Base-by-base conservation (phyloP, 306 rosid genomes). In the Vicia sativa region DNA sequence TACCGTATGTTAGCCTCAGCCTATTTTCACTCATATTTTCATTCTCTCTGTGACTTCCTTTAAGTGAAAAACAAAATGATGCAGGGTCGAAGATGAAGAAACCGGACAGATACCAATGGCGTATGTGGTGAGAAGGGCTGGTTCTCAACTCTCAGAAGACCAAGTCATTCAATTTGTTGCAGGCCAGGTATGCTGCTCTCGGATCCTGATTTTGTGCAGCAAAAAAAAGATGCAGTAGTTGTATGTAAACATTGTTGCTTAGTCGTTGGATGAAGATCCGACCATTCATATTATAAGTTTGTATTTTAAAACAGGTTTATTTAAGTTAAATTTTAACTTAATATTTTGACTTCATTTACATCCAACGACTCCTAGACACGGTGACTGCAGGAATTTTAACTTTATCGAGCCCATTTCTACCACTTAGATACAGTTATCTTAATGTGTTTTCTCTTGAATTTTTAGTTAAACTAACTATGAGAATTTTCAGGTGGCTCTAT, bases 31-130 rank as follows among this genome's bases (percentile, higher is more conserved):
- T 58, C 45, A 67, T 29, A 41, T 35, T 70, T 48, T 68, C 62
- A 50, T 71, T 59, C 21, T 66, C n/a, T 68, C 15, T n/a, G 6
- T 64, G 37, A 69, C n/a, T 42, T 38, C 9, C 39, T 60, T 72
- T n/a, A 69, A 31, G 18, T 44, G 62, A 3, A 63, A 52, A 52
- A 3, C n/a, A 6, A 9, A 14, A 34, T 48, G 53, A 71, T 81
- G 62, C 76, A 89, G 96, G 62, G 79, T 86, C 16, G 96, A 87
- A 79, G 95, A 92, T 77, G 92, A 81, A 72, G 95, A 79, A 74
- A 82, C 89, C 37, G 98, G 98, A 11, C 83, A 92, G 79, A 89
- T 92, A 81, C 96, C 98, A 61, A 85, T 87, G 89, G 98, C 96
- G 2, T 87, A 83, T 77, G 92, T 87, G 69, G 98, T 87, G 50